phyloP scores from a whole-genome alignment of 2,329 filamentous ascomycete species.

The Emericellopsis atlantica region DNA sequence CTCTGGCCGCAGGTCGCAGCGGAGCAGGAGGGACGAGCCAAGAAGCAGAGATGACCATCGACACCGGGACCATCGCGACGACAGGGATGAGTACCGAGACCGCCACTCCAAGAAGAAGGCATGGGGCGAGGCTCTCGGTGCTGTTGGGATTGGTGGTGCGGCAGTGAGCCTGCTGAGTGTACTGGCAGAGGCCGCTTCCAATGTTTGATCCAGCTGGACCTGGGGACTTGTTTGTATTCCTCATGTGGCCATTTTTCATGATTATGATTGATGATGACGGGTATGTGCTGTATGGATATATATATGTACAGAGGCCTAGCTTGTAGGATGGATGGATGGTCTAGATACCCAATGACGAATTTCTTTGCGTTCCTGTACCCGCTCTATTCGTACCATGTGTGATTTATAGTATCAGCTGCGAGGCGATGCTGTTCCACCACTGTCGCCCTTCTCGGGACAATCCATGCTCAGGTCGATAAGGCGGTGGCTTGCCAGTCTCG shows the following conservation, averaged over 20 bases:
- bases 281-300: too few species aligned
- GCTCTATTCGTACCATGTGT: too few species aligned
- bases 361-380: too few species aligned
- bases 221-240: too few species aligned
- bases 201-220: neutral
- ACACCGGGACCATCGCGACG: slow-evolving; percentile 23
- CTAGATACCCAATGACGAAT: too few species aligned
- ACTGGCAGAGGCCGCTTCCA: slow-evolving; percentile 39
- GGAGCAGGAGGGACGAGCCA: neutral
- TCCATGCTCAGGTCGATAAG: too few species aligned
- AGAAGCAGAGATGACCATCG: slow-evolving; percentile 17
- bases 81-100: slow-evolving; percentile 13
- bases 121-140: slow-evolving; percentile 41
- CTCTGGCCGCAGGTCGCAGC: neutral
- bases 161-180: slow-evolving; percentile 46
- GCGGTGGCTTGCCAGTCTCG: too few species aligned
- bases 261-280: too few species aligned
- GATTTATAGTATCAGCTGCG: slow-evolving; percentile 1
- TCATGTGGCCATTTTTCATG: too few species aligned
- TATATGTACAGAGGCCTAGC: too few species aligned
- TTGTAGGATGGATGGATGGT: too few species aligned
- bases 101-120: slow-evolving; percentile 27
- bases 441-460: neutral
- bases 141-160: slow-evolving; percentile 47
- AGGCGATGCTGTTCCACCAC: neutral